Evolutionary conservation across 2,329 filamentous ascomycete species (phyloP).

Genomic region (Penicillium rolfsii): DNA sequence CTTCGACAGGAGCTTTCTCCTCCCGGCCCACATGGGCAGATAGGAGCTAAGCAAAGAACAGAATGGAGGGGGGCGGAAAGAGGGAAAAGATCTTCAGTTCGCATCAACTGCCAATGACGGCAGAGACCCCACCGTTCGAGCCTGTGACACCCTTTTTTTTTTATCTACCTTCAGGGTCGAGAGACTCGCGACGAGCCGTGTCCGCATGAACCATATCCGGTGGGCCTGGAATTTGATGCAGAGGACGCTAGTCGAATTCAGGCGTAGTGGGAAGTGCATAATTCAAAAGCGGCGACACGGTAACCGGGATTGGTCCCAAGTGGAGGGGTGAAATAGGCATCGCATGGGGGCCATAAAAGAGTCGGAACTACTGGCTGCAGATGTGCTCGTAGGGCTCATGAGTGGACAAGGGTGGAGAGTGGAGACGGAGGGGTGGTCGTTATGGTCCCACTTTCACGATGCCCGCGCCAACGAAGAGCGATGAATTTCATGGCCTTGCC

Average conservation of each 20-base stretch:
- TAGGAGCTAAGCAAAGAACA: slow-evolving; percentile 18
- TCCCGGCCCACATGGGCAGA: slow-evolving; percentile 28
- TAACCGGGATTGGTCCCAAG: slow-evolving; percentile 21
- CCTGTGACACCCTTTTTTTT: slow-evolving; percentile 31
- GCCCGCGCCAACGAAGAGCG: background rate
- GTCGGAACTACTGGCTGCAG: slow-evolving; percentile 28
- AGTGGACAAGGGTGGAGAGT: background rate
- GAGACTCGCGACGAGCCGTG: slow-evolving; percentile 13
- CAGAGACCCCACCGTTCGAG: slow-evolving; percentile 17
- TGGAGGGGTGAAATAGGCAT: slow-evolving; percentile 7
- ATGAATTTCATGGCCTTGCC: slow-evolving; percentile 9
- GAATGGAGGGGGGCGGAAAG: slow-evolving; percentile 18
- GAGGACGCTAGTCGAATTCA: slow-evolving; percentile 11
- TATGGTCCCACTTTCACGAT: slow-evolving; percentile 7
- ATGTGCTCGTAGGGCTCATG: slow-evolving; percentile 3
- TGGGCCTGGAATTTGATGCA: slow-evolving; percentile 18
- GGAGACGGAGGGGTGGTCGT: background rate
- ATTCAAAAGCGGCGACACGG: slow-evolving; percentile 28
- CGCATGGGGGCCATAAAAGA: slow-evolving; percentile 19
- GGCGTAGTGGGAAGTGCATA: slow-evolving; percentile 21
- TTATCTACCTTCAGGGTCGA: slow-evolving; percentile 22
- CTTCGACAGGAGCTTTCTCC: slow-evolving; percentile 19
- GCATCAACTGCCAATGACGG: slow-evolving; percentile 13
- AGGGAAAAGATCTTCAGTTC: slow-evolving; percentile 25
- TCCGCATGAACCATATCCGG: slow-evolving; percentile 25